Base-by-base conservation (phyloP, 2,329 filamentous ascomycete species). In the Monosporascus ibericus region DNA sequence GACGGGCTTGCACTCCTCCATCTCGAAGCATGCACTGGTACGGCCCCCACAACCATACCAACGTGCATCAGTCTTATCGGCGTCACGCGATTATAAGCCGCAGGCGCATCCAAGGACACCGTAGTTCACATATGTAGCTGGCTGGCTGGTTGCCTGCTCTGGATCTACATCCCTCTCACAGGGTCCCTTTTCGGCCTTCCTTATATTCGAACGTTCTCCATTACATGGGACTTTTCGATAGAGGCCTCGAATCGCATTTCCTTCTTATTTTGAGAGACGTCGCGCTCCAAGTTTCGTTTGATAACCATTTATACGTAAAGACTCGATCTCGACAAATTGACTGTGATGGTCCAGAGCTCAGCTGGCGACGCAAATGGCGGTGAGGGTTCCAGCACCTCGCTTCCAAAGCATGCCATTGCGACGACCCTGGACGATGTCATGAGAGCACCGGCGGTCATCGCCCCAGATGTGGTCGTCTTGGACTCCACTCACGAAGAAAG, bases 381-480 rank as follows among this genome's bases (percentile, higher is more conserved):
- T 42, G 54, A 56, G 48, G 52, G 54, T 17, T 24, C 52, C 30
- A 52, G 50, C 20, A 49, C 50, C 25, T 49, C 40, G 48, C 50
- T 39, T n/a, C n/a, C 52, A 24, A 20, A 27, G 34, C 9, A n/a
- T 34, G 38, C 27, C 40, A 52, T 44, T 27, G 40, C 38, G 17
- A 51, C 36, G 48, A 71, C 72, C n/a, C 59, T 75, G 18, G 64
- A 60, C 54, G 71, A 72, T 52, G 67, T 68, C 47, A 73, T 75
- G 70, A 66, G 71, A 54, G 68, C 62, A n/a, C 71, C 72, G 3
- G 69, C 70, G 8, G 63, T 63, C 1, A 67, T 55, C 4, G 55
- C 65, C 18, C 72, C 72, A 8, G 68, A 67, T 47, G 64, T 75
- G 15, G 66, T 74, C 22, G 71, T 75, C 15, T 52, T 75, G 44